Evolutionary conservation across 495 filamentous ascomycete species (phyloP).

Genomic region (Jackrogersella minutella): DNA sequence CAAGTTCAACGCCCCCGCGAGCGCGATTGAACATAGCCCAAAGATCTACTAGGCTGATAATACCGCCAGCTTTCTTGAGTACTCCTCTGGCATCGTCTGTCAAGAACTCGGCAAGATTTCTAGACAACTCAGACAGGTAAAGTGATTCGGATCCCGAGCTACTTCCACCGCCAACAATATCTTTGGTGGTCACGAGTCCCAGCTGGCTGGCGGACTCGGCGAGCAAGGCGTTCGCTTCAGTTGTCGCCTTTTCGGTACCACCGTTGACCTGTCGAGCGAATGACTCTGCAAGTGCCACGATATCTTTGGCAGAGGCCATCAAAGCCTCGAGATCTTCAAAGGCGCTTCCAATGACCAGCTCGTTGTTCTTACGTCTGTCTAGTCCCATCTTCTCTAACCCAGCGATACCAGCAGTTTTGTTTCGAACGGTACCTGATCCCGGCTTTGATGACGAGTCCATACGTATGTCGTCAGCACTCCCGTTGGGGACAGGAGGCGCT

Average conservation of each 20-base stretch:
- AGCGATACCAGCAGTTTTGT: slow-evolving; percentile 84
- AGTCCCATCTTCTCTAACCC: slow-evolving; percentile 85
- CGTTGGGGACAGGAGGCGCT: slow-evolving; percentile 86
- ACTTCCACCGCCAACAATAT: slow-evolving; percentile 67
- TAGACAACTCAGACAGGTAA: slow-evolving; percentile 79
- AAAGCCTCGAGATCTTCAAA: slow-evolving; percentile 97
- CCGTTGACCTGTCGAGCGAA: slow-evolving; percentile 75
- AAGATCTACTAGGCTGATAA: slow-evolving; percentile 92
- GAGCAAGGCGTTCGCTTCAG: slow-evolving; percentile 75
- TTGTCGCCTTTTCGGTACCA: slow-evolving; percentile 60
- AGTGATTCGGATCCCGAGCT: slow-evolving; percentile 59
- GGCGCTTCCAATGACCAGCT: slow-evolving; percentile 88
- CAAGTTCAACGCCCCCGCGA: slow-evolving; percentile 90
- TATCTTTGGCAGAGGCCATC: slow-evolving; percentile 96
- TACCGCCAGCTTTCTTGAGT: slow-evolving; percentile 84
- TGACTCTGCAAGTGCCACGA: slow-evolving; percentile 89
- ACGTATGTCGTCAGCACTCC: slow-evolving; percentile 69
- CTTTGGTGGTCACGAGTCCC: slow-evolving; percentile 90
- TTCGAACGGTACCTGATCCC: slow-evolving; percentile 45
- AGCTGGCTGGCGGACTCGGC: slow-evolving; percentile 85
- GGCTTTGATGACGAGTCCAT: slow-evolving; percentile 52
- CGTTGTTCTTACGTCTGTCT: slow-evolving; percentile 87
- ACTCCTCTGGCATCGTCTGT: slow-evolving; percentile 88
- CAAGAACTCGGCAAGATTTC: slow-evolving; percentile 91
- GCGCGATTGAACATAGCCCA: slow-evolving; percentile 99